These are phyloP conservation scores for Aspergillus awamori DNA, from an alignment of 2,329 filamentous ascomycete species.

Conservation along the genomic window DNA sequence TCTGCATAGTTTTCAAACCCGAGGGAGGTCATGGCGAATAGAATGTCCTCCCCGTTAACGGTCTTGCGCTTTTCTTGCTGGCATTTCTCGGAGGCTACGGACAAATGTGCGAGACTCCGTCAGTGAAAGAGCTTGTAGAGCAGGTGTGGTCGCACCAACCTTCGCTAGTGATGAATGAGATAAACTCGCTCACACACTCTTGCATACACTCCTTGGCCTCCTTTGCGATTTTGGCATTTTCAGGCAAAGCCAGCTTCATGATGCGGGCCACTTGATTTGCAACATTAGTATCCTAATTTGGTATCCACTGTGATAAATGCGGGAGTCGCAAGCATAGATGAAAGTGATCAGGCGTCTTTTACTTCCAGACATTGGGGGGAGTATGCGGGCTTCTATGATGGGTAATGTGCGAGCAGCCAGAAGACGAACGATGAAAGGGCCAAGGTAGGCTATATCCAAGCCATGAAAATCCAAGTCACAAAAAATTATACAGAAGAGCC, in stretches of 20 bases:
- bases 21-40: conserved; percentile 98
- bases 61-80: conserved; percentile 99
- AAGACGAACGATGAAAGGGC: conserved; percentile 10
- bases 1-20: conserved; percentile 99
- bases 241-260: conserved; percentile 96
- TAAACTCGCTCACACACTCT: conserved; percentile 99
- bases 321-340: neutral
- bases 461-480: neutral
- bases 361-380: neutral
- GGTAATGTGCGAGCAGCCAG: neutral
- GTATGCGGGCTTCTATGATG: neutral
- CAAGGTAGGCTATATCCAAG: neutral
- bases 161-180: conserved; percentile 99
- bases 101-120: conserved; percentile 1
- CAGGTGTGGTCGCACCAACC: conserved; percentile 60
- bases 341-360: neutral
- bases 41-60: conserved; percentile 96
- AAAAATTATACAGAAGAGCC: neutral
- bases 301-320: neutral
- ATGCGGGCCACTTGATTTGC: conserved; percentile 96
- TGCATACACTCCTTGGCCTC: conserved; percentile 99
- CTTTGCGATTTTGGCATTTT: conserved; percentile 98
- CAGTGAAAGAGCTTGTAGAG: neutral
- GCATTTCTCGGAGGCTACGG: conserved; percentile 87
- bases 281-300: conserved; percentile 24